Percentiles rank a stretch among this genome's conserved stretches.
phyloP scores from a whole-genome alignment of 345 rosid species.

The Eucalyptus regnans region DNA sequence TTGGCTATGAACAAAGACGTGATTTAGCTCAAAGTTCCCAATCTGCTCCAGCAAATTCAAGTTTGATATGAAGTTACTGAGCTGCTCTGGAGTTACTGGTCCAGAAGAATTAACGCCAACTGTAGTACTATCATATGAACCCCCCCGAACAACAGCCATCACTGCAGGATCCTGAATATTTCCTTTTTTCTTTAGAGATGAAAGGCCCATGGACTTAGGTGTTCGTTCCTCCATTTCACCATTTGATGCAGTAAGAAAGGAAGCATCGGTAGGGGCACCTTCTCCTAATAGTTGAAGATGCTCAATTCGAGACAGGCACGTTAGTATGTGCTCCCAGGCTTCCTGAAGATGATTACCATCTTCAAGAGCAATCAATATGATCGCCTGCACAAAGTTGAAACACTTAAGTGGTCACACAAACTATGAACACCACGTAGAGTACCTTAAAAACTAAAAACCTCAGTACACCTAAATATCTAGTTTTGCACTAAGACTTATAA shows the following conservation, averaged over 20 bases:
- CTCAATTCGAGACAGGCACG: conserved; percentile 94
- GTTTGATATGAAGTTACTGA: conserved; percentile 66
- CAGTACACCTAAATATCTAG: background rate
- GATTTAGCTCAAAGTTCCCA: conserved; percentile 83
- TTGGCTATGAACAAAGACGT: conserved; percentile 94
- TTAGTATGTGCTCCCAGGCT: conserved; percentile 94
- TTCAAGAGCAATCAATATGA: conserved; percentile 84
- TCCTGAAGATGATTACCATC: conserved; percentile 95
- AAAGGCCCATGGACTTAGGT: conserved; percentile 39
- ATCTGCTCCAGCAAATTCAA: conserved; percentile 97
- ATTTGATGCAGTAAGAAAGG: conserved; percentile 59
- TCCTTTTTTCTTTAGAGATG: conserved; percentile 80
- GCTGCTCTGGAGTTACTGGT: conserved; percentile 69
- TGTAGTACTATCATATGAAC: conserved; percentile 79
- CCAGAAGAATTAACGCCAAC: conserved; percentile 54
- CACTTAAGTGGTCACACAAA: background rate
- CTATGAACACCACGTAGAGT: background rate
- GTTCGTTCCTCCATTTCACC: conserved; percentile 59
- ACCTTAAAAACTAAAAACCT: background rate
- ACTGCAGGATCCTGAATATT: conserved; percentile 84
- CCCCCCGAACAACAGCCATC: conserved; percentile 97
- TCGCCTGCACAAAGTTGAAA: conserved; percentile 42
- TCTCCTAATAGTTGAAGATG: conserved; percentile 93
- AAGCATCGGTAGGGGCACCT: conserved; percentile 89
- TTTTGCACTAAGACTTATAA: background rate